Evolutionary conservation across 2,329 filamentous ascomycete genomes (phyloP), one percentile per base, ranked within the genome.

Genomic region (Grosmannia serpens): DNA sequence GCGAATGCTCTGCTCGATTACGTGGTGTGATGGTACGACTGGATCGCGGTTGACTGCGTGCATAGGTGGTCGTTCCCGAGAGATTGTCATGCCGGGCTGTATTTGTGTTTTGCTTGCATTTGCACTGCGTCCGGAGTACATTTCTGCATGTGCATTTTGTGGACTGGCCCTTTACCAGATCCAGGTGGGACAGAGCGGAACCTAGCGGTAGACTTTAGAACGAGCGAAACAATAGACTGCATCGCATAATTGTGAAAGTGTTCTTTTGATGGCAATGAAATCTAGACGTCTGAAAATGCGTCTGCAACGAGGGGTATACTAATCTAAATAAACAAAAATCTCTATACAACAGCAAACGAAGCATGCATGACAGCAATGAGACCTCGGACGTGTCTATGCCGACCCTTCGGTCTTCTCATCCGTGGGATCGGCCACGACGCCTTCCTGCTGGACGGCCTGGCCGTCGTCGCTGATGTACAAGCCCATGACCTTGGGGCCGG

Each of bases 401-500:
- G 51, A 22, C 20, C 27, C 15, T 27, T 38, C 2, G 4, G 49
- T 17, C 47, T 58, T 58, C 29, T 53, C 38, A 13, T 11, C n/a
- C 11, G 27, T 3, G 4, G 38, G 29, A 2, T 22, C 15, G 22
- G 46, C 22, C 9, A n/a, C 33, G 17, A 26, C 22, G 24, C 41
- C 11, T 20, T 27, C 20, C 11, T 27, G 22, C 24, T 33, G 35
- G 15, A 8, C 8, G 11, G 38, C 15, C 5, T 26, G 33, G 33
- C 13, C 20, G 49, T 27, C 38, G 46, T 70, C 68, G 57, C 71
- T 67, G 13, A 75, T 71, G 54, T 79, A 78, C 57, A 79, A 59
- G 24, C 66, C 66, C 66, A 76, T 73, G 26, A 81, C 69, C 62
- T 77, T 78, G 2, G 78, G 78, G 0, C 77, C 76, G 0, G 76